Percentiles rank a stretch among this genome's conserved stretches.
Evolutionary conservation across 306 rosid genomes (phyloP).

Genomic region (Gynostemma pentaphyllum): DNA sequence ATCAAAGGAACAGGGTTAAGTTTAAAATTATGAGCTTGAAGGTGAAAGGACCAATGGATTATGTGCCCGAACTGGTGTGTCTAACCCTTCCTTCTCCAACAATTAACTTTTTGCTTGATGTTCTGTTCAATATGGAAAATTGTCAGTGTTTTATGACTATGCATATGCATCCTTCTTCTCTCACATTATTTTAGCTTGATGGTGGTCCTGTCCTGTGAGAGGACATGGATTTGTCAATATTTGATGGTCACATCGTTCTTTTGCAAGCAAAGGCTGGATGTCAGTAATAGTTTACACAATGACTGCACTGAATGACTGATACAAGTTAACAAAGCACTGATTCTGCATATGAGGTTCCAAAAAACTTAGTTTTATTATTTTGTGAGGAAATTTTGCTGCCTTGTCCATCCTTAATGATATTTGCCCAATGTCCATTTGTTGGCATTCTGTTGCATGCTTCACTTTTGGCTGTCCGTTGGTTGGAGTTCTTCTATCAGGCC

Average conservation of each 20-base stretch:
- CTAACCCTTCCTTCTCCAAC: neutral
- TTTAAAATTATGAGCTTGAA: conserved; percentile 99
- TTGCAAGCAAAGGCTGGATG: neutral
- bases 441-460: neutral
- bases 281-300: neutral
- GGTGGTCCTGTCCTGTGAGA: neutral
- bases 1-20: conserved; percentile 73
- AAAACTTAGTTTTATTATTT: neutral
- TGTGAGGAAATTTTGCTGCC: neutral
- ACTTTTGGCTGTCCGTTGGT: neutral
- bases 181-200: neutral
- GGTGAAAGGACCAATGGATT: conserved; percentile 83
- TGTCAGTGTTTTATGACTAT: neutral
- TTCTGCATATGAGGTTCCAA: neutral
- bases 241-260: neutral
- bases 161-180: neutral
- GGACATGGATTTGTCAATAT: neutral
- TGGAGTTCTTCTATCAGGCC: neutral
- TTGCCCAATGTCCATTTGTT: neutral
- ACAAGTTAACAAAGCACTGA: neutral
- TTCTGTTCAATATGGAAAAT: neutral
- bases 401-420: neutral
- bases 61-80: conserved; percentile 95
- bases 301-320: neutral
- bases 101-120: neutral